A percentile compares a stretch with the other conserved stretches of the same genome.
phyloP scores from a whole-genome alignment of 371 early-diverging fungal genomes.

The Mucor plumbeus region DNA sequence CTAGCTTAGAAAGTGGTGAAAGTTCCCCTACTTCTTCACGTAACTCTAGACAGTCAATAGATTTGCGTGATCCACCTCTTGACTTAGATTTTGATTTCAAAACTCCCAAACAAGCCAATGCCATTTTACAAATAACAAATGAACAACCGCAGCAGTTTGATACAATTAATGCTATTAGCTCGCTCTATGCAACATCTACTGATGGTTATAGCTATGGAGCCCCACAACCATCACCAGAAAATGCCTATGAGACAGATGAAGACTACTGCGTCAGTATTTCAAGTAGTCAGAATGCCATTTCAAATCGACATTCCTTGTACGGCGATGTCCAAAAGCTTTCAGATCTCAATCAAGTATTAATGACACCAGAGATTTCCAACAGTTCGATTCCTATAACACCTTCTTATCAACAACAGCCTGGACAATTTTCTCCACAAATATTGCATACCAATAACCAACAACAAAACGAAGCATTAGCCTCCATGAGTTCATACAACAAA shows the following conservation, averaged over 20 bases:
- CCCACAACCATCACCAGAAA: not conserved
- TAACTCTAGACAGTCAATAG: not conserved
- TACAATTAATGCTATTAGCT: conserved; percentile 6
- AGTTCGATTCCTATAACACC: not conserved
- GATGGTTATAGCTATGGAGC: not conserved
- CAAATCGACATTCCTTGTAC: conserved; percentile 1
- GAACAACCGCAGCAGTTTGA: not conserved
- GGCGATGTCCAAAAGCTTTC: conserved; percentile 19
- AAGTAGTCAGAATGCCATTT: not conserved
- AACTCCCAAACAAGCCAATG: not conserved
- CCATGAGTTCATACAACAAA: not conserved
- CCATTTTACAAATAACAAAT: not conserved
- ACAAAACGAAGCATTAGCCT: not conserved
- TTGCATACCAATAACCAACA: not conserved
- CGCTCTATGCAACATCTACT: not conserved
- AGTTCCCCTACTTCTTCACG: conserved; percentile 12
- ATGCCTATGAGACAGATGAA: not conserved
- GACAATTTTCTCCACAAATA: not conserved
- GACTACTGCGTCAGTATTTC: not conserved
- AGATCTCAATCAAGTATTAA: conserved; percentile 10
- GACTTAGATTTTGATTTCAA: not conserved
- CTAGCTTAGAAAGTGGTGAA: conserved; percentile 24
- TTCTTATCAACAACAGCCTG: not conserved
- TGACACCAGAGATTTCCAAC: conserved; percentile 17
- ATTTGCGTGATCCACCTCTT: not conserved